Percentiles rank a stretch among this genome's conserved stretches.
phyloP scores from a whole-genome alignment of 2,329 filamentous ascomycete species.

The Calycina herbarum region DNA sequence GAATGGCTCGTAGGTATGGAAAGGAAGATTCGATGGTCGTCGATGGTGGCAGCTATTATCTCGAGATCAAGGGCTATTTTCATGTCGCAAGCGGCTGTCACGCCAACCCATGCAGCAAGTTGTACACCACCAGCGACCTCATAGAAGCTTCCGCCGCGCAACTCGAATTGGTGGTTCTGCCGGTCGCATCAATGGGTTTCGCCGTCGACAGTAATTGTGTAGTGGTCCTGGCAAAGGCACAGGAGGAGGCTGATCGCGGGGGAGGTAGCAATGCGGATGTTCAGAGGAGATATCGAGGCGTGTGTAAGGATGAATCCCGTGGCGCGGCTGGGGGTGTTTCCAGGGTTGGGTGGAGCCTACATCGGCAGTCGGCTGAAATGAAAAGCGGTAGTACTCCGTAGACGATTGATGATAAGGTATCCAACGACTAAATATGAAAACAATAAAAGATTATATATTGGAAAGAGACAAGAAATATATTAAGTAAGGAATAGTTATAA shows the following conservation, averaged over 20 bases:
- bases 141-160: conserved; percentile 24
- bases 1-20: background rate
- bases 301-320: too few species aligned
- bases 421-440: too few species aligned
- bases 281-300: conserved; percentile 3
- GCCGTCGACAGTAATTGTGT: background rate
- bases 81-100: conserved; percentile 31
- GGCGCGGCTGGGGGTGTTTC: too few species aligned
- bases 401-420: too few species aligned
- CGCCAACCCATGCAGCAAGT: conserved; percentile 14
- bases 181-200: conserved; percentile 8
- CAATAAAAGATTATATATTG: too few species aligned
- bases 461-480: too few species aligned
- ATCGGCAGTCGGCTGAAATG: too few species aligned
- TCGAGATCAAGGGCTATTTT: conserved; percentile 27
- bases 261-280: background rate
- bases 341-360: too few species aligned
- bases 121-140: conserved; percentile 19
- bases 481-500: too few species aligned
- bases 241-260: background rate
- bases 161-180: conserved; percentile 9
- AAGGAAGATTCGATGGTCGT: background rate
- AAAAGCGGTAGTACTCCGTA: too few species aligned
- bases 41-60: conserved; percentile 19
- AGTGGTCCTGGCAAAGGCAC: background rate